Percentiles rank a stretch among this genome's conserved stretches.
These are phyloP conservation scores for Trichophyton mentagrophytes DNA, from an alignment of 2,329 filamentous ascomycete genomes.

Conservation along the genomic window DNA sequence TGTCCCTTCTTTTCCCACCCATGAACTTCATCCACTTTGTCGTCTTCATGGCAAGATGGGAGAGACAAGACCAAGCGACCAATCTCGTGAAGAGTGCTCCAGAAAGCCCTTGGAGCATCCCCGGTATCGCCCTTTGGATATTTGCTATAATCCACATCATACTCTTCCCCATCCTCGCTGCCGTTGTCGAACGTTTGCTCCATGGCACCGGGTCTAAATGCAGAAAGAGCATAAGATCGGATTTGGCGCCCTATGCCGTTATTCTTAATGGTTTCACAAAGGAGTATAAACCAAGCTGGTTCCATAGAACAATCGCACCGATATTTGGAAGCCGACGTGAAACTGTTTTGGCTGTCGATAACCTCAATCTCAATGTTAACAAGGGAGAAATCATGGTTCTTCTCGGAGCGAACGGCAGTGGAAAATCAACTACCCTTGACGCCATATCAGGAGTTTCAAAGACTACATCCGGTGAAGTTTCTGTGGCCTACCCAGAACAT, in stretches of 20 bases:
- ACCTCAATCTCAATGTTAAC: conserved; percentile 56
- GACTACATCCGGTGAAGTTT: conserved; percentile 62
- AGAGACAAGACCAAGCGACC: conserved; percentile 47
- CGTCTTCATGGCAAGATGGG: conserved; percentile 63
- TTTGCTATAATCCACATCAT: conserved; percentile 68
- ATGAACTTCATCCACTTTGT: conserved; percentile 80
- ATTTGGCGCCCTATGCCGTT: conserved; percentile 42
- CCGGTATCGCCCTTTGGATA: conserved; percentile 65
- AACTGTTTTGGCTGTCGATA: conserved; percentile 65
- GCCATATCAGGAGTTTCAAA: conserved; percentile 72
- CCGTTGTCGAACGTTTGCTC: conserved; percentile 57
- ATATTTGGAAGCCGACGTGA: conserved; percentile 42
- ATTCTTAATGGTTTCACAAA: conserved; percentile 64
- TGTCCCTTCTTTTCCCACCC: conserved; percentile 68
- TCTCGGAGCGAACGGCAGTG: conserved; percentile 77
- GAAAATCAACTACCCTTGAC: conserved; percentile 81
- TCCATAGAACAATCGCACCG: conserved; percentile 32
- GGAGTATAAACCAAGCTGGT: conserved; percentile 55
- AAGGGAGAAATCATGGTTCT: conserved; percentile 76
- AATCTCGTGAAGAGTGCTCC: conserved; percentile 53
- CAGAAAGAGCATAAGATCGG: conserved; percentile 14
- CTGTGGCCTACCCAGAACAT: conserved; percentile 64
- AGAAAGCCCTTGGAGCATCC: conserved; percentile 51
- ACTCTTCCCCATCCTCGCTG: conserved; percentile 62
- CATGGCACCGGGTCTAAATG: conserved; percentile 57